Evolutionary conservation across 768 basidiomycete species (phyloP), one percentile per base, ranked within the genome.

Genomic region (Crassisporium funariophilum): DNA sequence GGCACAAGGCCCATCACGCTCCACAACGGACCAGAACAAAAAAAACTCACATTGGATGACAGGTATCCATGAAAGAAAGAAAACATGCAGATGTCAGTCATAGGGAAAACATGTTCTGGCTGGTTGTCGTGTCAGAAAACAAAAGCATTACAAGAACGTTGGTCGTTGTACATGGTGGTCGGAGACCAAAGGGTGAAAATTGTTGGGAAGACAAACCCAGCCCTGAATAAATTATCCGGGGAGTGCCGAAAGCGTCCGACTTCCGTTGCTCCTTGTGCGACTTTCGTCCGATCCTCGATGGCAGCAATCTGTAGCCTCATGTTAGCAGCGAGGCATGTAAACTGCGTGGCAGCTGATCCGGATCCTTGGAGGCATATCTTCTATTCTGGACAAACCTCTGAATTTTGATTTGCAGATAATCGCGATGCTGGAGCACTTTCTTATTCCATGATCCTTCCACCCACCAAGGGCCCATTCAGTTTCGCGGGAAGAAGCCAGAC

Each of bases 1-100:
- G 72, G 62, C 65, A 52, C 46, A 58, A 64, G 51, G 65, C 70
- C 65, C 73, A 76, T 75, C 71, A 65, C 65, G 25, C 27, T 20
- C n/a, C n/a, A n/a, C n/a, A 47, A 46, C 20, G 44, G 37, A 48
- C 29, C 24, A 41, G 17, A 41, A 31, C 45, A 47, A 41, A 46
- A 21, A 27, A 42, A 29, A 56, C 57, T 59, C 54, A 65, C 61
- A 47, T 38, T 17, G 31, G 22, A 42, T 12, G 37, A 29, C 23
- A 31, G 21, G 4, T 21, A n/a, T n/a, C 35, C 20, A 23, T 27
- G 36, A 25, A 47, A 37, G 27, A 52, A 53, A 15, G 46, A 25
- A 53, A 55, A 47, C 38, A 44, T 17, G 47, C 31, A 49, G 44
- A 48, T 39, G 31, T 22, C 24, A 23, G 36, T 38, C 37, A 29